Evolutionary conservation across 2,329 filamentous ascomycete genomes (phyloP).

Genomic region (Tolypocladium tundrense): DNA sequence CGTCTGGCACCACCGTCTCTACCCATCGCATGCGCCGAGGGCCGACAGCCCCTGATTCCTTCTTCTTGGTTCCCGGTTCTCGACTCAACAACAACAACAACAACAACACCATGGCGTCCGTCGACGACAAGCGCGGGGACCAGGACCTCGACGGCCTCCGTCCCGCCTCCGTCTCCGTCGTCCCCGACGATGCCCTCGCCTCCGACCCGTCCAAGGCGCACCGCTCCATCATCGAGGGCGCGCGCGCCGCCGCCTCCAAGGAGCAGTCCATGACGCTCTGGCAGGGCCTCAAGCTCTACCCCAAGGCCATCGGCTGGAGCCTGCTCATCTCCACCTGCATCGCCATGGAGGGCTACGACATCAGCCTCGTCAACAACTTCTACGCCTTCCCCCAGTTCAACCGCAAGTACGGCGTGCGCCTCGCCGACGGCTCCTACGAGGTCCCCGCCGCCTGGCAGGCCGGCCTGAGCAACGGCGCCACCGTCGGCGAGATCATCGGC

Average conservation of each 20-base stretch:
- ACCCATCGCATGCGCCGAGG: not conserved
- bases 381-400: slow-evolving; percentile 52
- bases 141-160: not conserved
- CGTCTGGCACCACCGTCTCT: not conserved
- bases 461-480: slow-evolving; percentile 40
- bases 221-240: slow-evolving; percentile 20
- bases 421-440: slow-evolving; percentile 36
- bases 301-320: slow-evolving; percentile 77
- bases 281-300: slow-evolving; percentile 73
- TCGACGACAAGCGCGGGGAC: not conserved
- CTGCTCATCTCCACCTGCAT: slow-evolving; percentile 84
- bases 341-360: slow-evolving; percentile 84
- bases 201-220: slow-evolving; percentile 15
- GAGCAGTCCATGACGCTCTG: slow-evolving; percentile 61
- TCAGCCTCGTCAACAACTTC: slow-evolving; percentile 74
- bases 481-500: slow-evolving; percentile 52
- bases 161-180: slow-evolving; percentile 7
- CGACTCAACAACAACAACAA: too few relatives aligned
- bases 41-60: not conserved
- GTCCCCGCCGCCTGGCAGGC: slow-evolving; percentile 54
- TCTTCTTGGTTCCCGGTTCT: not conserved
- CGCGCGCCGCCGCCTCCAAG: slow-evolving; percentile 41
- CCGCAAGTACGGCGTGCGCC: slow-evolving; percentile 42
- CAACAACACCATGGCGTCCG: not conserved
- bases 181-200: slow-evolving; percentile 6